Evolutionary conservation across 768 basidiomycete species (phyloP), one percentile per base, ranked within the genome.

Genomic region (Zangia roseola): DNA sequence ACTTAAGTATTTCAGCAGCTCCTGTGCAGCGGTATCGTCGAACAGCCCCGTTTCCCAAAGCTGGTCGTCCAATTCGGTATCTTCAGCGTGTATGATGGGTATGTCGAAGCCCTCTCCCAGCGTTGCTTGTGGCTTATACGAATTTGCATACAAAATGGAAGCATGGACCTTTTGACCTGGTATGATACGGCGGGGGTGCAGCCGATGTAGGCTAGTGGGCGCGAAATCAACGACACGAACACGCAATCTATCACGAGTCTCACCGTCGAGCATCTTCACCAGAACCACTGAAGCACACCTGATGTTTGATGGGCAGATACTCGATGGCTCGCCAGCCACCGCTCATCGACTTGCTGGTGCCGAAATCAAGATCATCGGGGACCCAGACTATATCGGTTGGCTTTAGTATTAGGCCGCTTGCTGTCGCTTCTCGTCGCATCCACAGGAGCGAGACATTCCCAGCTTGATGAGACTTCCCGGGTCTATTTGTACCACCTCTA

Each of bases 341-440:
- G 24, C 30, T 36, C 62, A 64, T 63, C 36, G 61, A 64, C 35
- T 61, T 9, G 26, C 33, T 63, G 4, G 19, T 51, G 6, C 61
- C 61, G 23, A 51, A 50, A 26, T 64, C 59, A 14, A 64, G 35
- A 34, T 63, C 62, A 30, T 61, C 59, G 7, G 62, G 62, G 10
- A 61, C 48, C 62, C 62, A 63, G 17, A 64, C 59, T 8, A 54
- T 45, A 19, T 63, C 62, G 1, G 59, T 61, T 5, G 62, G 58
- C 10, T 54, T 39, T 41, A 71, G 52, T 2, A 43, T 46, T 3
- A 71, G 61, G 20, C 70, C 70, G 8, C 19, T 44, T 2, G 35
- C 49, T 6, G 41, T 10, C 1, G 70, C 70, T 44, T 71, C 67
- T 10, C 53, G 59, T 34, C 62, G 59, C 69, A 71, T 71, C 69